These are phyloP conservation scores for Fusarium sp. DNA, from an alignment of 2,329 filamentous ascomycete genomes.

Conservation along the genomic window DNA sequence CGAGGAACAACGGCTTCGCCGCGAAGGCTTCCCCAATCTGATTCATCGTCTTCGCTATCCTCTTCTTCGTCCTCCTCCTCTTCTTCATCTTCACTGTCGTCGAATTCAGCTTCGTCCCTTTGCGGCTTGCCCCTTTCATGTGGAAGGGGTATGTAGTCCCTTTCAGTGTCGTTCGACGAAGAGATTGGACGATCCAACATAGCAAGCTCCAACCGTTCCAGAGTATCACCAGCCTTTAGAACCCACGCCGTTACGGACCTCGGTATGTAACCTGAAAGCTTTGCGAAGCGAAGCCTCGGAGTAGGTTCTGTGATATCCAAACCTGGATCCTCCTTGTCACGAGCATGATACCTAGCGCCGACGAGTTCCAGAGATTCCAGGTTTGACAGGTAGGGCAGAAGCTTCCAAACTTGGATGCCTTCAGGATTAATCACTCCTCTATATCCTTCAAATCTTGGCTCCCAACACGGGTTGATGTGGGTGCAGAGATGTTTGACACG, in stretches of 20 bases:
- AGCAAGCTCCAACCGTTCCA: slow-evolving; percentile 31
- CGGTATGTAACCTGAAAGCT: slow-evolving; percentile 27
- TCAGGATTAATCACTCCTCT: neutral
- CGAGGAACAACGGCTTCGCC: slow-evolving; percentile 4
- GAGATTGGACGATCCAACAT: slow-evolving; percentile 26
- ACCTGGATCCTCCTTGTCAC: fast-evolving
- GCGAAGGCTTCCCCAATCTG: slow-evolving; percentile 2
- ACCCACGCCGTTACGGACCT: slow-evolving; percentile 21
- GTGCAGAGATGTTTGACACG: slow-evolving; percentile 20
- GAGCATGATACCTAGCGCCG: neutral
- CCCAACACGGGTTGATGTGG: neutral
- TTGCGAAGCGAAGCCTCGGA: slow-evolving; percentile 17
- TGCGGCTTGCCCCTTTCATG: neutral
- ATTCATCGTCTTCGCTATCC: neutral
- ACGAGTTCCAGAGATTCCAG: slow-evolving; percentile 28
- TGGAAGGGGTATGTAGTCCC: neutral
- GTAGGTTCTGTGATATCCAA: neutral
- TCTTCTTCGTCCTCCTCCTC: neutral
- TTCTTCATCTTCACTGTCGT: neutral
- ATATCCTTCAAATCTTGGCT: fast-evolving
- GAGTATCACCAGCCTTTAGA: neutral
- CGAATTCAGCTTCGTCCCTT: neutral
- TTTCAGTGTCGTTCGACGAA: fast-evolving
- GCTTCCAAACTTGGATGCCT: slow-evolving; percentile 19
- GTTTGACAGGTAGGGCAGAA: slow-evolving; percentile 26